Evolutionary conservation across 371 early-diverging fungal genomes (phyloP).

Genomic region (Entomophthora muscae): DNA sequence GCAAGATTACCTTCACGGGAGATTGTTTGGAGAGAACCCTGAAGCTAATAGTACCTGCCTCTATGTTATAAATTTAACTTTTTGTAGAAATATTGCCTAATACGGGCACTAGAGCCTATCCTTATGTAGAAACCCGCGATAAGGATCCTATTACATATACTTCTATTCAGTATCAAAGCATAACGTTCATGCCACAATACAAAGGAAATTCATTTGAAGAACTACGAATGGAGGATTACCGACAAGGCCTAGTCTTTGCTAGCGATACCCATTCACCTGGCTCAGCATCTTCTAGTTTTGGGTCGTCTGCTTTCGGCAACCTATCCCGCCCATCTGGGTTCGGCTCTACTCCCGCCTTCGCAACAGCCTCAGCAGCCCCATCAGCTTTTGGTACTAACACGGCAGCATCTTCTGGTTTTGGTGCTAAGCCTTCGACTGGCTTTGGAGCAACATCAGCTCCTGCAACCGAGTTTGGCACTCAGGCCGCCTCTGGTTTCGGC

Average conservation of each 20-base stretch:
- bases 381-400: background rate
- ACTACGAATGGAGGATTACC: conserved; percentile 3
- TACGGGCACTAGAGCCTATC: background rate
- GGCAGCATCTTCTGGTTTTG: background rate
- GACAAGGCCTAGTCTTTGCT: background rate
- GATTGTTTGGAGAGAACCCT: background rate
- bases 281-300: background rate
- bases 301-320: background rate
- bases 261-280: background rate
- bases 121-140: background rate
- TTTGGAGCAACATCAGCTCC: background rate
- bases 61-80: background rate
- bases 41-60: background rate
- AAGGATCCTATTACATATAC: background rate
- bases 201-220: conserved; percentile 3
- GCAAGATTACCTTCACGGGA: background rate
- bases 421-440: background rate
- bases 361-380: background rate
- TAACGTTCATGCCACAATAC: background rate
- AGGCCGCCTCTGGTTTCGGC: background rate
- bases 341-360: background rate
- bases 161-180: background rate
- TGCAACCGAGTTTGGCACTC: background rate
- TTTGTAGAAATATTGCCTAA: background rate
- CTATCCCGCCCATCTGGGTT: background rate